Percentiles rank a stretch among this genome's conserved stretches.
Conservation (phyloP, 1,284 basidiomycete species). For the Bjerkandera adusta region DNA sequence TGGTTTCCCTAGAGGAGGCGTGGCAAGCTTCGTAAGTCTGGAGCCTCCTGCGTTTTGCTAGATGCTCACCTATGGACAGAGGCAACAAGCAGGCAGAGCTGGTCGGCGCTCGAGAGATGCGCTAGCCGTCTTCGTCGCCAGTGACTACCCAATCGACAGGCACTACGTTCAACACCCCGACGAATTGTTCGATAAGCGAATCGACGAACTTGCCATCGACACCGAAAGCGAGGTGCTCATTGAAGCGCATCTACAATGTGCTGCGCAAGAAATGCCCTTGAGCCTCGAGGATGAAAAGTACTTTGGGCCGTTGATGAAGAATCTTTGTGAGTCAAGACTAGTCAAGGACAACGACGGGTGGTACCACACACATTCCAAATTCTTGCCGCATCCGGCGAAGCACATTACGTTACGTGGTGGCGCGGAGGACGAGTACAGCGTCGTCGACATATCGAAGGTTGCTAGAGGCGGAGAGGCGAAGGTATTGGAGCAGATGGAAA, state of each 20-base stretch:
- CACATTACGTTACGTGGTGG: slow-evolving; percentile 76
- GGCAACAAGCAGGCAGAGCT: slow-evolving; percentile 89
- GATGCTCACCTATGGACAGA: no score
- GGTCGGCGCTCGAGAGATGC: slow-evolving; percentile 83
- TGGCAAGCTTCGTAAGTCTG: slow-evolving; percentile 75
- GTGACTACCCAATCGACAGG: slow-evolving; percentile 73
- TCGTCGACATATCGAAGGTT: slow-evolving; percentile 63
- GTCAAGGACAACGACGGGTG: slow-evolving; percentile 69
- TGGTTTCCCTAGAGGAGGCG: slow-evolving; percentile 72
- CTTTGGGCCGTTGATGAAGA: slow-evolving; percentile 65
- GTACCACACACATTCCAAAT: slow-evolving; percentile 77
- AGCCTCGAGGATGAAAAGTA: slow-evolving; percentile 65
- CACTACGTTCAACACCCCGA: slow-evolving; percentile 76
- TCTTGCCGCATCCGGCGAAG: slow-evolving; percentile 73
- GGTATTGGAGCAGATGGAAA: slow-evolving; percentile 85
- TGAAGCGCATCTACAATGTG: slow-evolving; percentile 88
- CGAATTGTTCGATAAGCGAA: slow-evolving; percentile 62
- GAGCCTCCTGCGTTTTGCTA: neutral
- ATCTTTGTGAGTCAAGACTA: slow-evolving; percentile 55
- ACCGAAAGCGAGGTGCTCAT: slow-evolving; percentile 74
- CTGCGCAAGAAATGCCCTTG: slow-evolving; percentile 84
- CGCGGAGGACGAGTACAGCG: slow-evolving; percentile 77
- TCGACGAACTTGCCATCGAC: slow-evolving; percentile 71
- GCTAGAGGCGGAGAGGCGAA: slow-evolving; percentile 38
- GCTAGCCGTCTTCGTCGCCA: slow-evolving; percentile 77